phyloP scores from a whole-genome alignment of 2,329 filamentous ascomycete genomes.

The Aspergillus aculeatinus region DNA sequence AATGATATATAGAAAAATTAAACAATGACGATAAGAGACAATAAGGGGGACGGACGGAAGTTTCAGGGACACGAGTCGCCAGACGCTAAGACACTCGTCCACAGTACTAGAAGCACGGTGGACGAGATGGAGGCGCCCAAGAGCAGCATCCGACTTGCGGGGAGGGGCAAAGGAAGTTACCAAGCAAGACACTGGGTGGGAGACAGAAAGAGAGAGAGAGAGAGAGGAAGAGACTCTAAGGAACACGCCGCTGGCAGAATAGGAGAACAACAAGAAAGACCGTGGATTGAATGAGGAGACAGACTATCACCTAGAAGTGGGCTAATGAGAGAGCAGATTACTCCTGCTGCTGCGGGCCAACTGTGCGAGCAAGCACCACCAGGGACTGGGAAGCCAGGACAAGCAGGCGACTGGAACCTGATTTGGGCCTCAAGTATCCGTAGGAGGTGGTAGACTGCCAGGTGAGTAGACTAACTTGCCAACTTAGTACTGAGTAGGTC shows the following conservation, averaged over 20 bases:
- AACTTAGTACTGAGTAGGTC: no score
- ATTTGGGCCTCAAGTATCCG: conserved; percentile 14
- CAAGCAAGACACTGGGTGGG: conserved; percentile 2
- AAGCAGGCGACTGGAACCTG: conserved; percentile 3
- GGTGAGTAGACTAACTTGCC: no score
- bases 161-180: conserved; percentile 3
- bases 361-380: conserved; percentile 4
- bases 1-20: conserved; percentile 1
- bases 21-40: conserved; percentile 3
- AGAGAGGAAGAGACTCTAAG: background rate
- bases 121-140: conserved; percentile 30
- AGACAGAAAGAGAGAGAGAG: background rate
- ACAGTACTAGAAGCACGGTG: conserved; percentile 31
- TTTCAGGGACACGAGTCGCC: conserved; percentile 11
- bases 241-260: conserved; percentile 9
- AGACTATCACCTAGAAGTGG: conserved; percentile 6
- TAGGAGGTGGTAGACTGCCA: background rate
- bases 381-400: background rate
- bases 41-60: conserved; percentile 6
- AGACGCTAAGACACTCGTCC: conserved; percentile 30
- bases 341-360: conserved; percentile 5
- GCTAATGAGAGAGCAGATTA: conserved; percentile 9
- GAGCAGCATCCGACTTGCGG: conserved; percentile 33
- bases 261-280: conserved; percentile 9
- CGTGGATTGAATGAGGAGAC: background rate